Evolutionary conservation across 2,329 filamentous ascomycete species (phyloP), one percentile per base, ranked within the genome.

Genomic region (Botrytis aclada): DNA sequence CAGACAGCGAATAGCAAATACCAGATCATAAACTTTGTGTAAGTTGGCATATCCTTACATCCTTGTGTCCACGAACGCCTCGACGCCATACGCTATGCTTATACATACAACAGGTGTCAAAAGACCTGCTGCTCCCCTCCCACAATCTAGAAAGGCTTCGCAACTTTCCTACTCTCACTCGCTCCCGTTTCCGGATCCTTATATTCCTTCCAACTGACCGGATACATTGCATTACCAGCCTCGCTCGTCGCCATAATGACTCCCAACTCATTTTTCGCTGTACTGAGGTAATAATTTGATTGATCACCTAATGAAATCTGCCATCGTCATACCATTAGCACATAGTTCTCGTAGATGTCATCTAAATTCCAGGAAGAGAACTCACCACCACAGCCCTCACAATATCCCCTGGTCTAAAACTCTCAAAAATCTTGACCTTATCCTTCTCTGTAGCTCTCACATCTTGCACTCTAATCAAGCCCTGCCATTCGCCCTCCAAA

Each of bases 361-460:
- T 29, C 8, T 2, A 29, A n/a, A 3, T 12, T 20, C 4, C 20
- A 37, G 74, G 63, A 60, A 70, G 37, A 43, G 69, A 43, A 74
- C 72, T 73, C 79, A 94, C 91, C 79, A 99, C 94, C 72, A 91
- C 88, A 7, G 94, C 96, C 69, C 93, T 85, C 69, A 99, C 93
- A 76, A 98, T 90, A 84, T 99, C 96, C 0, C 96, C 96, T 0
- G 97, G 95, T 76, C 94, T 88, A 81, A 98, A 98, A 79, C 92
- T 93, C 81, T 97, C 94, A 77, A 93, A 91, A 75, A 98, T 93
- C 81, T 92, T 93, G 61, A 98, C 93, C 78, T 93, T 93, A 81
- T 98, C 96, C 84, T 98, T 97, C 84, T 99, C 96, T 29, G 96
- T 97, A 4, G 94, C 94, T 72, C 96, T 88, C 47, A 99, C 93